Percentiles rank a stretch among this genome's conserved stretches.
phyloP scores from a whole-genome alignment of 1,284 basidiomycete species.

The Waitea zeae region DNA sequence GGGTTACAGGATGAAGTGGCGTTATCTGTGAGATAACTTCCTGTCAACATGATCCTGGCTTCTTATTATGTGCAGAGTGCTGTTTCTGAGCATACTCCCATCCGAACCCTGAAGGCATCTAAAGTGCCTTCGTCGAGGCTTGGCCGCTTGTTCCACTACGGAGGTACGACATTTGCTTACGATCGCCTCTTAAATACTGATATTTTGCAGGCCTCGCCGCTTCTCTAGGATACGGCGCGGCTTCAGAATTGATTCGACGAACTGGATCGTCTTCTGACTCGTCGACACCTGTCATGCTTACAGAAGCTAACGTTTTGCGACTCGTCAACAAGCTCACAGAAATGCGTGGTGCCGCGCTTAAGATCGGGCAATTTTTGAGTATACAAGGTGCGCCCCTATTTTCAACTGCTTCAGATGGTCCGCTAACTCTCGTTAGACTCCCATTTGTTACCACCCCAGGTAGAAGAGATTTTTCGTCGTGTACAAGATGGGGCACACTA shows the following conservation, averaged over 20 bases:
- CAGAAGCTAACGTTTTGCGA: conserved; percentile 77
- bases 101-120: conserved; percentile 50
- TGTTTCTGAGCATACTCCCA: neutral
- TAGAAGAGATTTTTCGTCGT: conserved; percentile 78
- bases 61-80: neutral
- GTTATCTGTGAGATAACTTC: too few species aligned
- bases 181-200: neutral
- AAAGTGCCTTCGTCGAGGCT: conserved; percentile 79
- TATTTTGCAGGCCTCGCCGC: conserved; percentile 46
- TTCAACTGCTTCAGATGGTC: too few species aligned
- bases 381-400: conserved; percentile 60
- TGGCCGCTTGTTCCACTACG: conserved; percentile 83
- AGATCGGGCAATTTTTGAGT: conserved; percentile 94
- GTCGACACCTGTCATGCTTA: conserved; percentile 44
- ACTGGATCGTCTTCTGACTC: conserved; percentile 10
- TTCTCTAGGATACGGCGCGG: conserved; percentile 54
- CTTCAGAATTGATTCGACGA: conserved; percentile 23
- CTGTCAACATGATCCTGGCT: neutral
- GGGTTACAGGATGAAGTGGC: too few species aligned
- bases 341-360: conserved; percentile 94
- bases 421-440: conserved; percentile 54
- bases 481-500: conserved; percentile 96
- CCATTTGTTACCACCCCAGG: conserved; percentile 73
- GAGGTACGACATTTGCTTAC: conserved; percentile 31
- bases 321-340: conserved; percentile 84